phyloP scores from a whole-genome alignment of 495 filamentous ascomycete genomes.

The Podospora pseudoanserina region DNA sequence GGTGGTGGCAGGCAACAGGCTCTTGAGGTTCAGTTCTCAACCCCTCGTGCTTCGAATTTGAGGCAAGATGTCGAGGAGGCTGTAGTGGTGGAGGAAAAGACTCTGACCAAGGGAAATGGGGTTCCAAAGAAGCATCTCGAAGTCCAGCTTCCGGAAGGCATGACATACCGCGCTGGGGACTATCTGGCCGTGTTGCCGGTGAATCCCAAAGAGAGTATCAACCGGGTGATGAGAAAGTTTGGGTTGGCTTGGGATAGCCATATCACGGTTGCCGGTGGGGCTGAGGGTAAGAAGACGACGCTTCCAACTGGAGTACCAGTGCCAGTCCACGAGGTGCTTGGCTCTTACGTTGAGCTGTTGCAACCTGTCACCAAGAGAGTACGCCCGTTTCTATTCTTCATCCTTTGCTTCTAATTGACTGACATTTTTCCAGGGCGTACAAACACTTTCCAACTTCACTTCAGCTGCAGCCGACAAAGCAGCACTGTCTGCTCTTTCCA shows the following conservation, averaged over 20 bases:
- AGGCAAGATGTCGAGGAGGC: constrained; percentile 65
- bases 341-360: constrained; percentile 67
- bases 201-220: constrained; percentile 58
- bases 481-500: constrained; percentile 47
- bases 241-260: constrained; percentile 61
- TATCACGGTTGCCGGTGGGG: constrained; percentile 38
- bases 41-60: constrained; percentile 56
- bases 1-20: constrained; percentile 24
- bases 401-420: neutral
- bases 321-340: constrained; percentile 58
- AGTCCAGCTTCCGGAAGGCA: constrained; percentile 60
- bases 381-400: constrained; percentile 14
- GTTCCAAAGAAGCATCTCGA: constrained; percentile 64
- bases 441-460: constrained; percentile 26
- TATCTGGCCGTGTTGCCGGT: constrained; percentile 71
- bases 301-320: constrained; percentile 59
- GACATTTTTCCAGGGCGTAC: constrained; percentile 40
- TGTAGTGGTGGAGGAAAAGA: constrained; percentile 51
- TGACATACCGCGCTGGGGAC: constrained; percentile 68
- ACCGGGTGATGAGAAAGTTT: constrained; percentile 48
- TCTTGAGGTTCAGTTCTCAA: constrained; percentile 56
- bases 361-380: constrained; percentile 61
- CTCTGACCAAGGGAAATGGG: constrained; percentile 53
- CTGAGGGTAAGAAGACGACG: constrained; percentile 45
- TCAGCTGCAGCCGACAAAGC: constrained; percentile 35